Base-by-base conservation (phyloP, 2,329 filamentous ascomycete genomes). In the Pyrenophora graminea region DNA sequence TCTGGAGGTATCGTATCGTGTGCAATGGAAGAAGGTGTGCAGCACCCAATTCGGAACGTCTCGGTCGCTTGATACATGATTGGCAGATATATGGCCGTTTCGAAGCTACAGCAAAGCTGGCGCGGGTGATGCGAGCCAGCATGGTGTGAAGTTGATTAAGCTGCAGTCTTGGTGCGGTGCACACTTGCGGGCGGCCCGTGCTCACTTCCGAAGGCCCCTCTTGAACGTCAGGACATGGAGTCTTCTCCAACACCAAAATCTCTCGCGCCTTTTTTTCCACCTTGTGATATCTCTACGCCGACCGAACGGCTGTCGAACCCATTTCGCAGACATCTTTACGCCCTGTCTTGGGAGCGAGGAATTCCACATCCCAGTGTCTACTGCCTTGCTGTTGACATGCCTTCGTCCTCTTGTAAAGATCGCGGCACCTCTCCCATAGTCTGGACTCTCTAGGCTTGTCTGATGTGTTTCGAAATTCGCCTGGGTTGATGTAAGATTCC, bases 31-130 rank as follows among this genome's bases (percentile, higher is more conserved):
- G 36, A 4, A 30, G 37, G 18, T 23, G 41, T 7, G 25, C 1
- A n/a, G 12, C 13, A 4, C 23, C 34, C 59, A 66, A 66, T 69
- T 51, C 56, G 23, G 45, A 39, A n/a, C 34, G 33, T 38, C 46
- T 56, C 46, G 56, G 48, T 40, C 57, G 58, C 31, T 51, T 55
- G 39, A 69, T 44, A 53, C 69, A 73, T 53, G 57, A 54, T 25
- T 51, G 67, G 45, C 69, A 72, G 42, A 72, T 55, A 39, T 66
- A 71, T 0, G 58, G 61, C 31, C 60, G 60, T 48, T 56, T 69
- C 6, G 61, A 61, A 17, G 61, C 43, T 12, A 56, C 52, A 44
- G 53, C 54, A 42, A 64, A 50, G n/a, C 53, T 59, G 38, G 43
- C 61, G 44, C 62, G 63, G 10, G 58, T 51, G 32, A 51, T 62